These are phyloP conservation scores for Ballota nigra DNA, from an alignment of 257 asterid species.

Conservation along the genomic window DNA sequence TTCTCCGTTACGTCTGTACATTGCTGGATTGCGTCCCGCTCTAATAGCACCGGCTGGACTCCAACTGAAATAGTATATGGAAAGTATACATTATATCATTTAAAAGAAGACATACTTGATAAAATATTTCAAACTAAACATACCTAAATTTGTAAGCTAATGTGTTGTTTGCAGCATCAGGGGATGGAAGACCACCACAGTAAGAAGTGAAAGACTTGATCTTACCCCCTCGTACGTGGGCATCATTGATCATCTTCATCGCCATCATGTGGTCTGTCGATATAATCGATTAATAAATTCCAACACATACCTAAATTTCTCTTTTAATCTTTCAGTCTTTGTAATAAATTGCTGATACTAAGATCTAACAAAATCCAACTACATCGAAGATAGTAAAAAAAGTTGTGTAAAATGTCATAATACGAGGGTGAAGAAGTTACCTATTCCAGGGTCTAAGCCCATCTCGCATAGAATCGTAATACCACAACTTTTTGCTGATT, in stretches of 20 bases:
- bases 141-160: slow-evolving; percentile 95
- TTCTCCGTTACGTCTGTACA: slow-evolving; percentile 68
- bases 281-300: background rate
- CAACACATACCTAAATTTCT: too few species aligned
- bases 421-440: slow-evolving; percentile 33
- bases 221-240: slow-evolving; percentile 76
- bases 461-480: slow-evolving; percentile 88
- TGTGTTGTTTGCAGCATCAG: slow-evolving; percentile 91
- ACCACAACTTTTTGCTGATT: slow-evolving; percentile 65
- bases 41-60: slow-evolving; percentile 92
- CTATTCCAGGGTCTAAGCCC: slow-evolving; percentile 99
- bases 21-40: slow-evolving; percentile 82
- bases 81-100: background rate
- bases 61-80: slow-evolving; percentile 63
- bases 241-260: slow-evolving; percentile 90
- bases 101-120: too few species aligned
- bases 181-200: slow-evolving; percentile 97
- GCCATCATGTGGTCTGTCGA: slow-evolving; percentile 95
- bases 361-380: too few species aligned
- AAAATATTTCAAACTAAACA: background rate
- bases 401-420: background rate
- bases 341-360: too few species aligned
- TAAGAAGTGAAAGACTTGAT: slow-evolving; percentile 87
- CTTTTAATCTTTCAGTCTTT: too few species aligned
- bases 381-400: too few species aligned